Percentiles rank a stretch among this genome's conserved stretches.
Evolutionary conservation across 345 rosid species (phyloP).

Genomic region (Pugionium cornutum): DNA sequence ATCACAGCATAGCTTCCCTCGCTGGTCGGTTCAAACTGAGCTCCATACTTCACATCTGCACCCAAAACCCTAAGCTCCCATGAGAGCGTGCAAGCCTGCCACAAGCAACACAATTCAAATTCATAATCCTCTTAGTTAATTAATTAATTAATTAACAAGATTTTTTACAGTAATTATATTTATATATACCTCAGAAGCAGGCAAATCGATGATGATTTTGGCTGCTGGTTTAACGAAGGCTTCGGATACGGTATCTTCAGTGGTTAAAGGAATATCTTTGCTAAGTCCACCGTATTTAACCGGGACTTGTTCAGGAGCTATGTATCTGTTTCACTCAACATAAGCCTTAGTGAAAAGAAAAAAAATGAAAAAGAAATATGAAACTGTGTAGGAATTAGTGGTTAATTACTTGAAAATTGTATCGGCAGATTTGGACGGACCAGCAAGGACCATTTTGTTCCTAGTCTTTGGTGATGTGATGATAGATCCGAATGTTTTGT

Average conservation of each 20-base stretch:
- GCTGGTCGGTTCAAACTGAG: no score
- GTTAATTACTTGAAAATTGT: slow-evolving; percentile 76
- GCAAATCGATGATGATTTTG: slow-evolving; percentile 39
- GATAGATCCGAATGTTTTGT: slow-evolving; percentile 70
- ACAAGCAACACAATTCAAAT: no score
- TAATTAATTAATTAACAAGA: no score
- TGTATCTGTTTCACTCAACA: slow-evolving; percentile 27
- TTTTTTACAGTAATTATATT: no score
- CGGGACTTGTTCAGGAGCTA: slow-evolving; percentile 44
- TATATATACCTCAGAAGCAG: not conserved
- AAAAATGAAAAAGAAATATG: slow-evolving; percentile 4
- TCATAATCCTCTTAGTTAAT: no score
- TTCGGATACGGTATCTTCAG: slow-evolving; percentile 37
- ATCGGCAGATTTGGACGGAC: slow-evolving; percentile 74
- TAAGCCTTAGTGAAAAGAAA: no score
- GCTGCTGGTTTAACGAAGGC: slow-evolving; percentile 37
- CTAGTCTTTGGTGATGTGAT: slow-evolving; percentile 84
- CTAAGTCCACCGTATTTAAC: slow-evolving; percentile 45
- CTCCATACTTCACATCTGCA: no score
- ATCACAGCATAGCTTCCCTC: no score
- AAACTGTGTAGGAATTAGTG: not conserved
- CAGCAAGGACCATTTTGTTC: slow-evolving; percentile 86
- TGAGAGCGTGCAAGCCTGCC: no score
- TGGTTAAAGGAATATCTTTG: slow-evolving; percentile 36
- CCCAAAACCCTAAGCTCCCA: no score